phyloP scores from a whole-genome alignment of 495 filamentous ascomycete species.

The Podospora appendiculata region DNA sequence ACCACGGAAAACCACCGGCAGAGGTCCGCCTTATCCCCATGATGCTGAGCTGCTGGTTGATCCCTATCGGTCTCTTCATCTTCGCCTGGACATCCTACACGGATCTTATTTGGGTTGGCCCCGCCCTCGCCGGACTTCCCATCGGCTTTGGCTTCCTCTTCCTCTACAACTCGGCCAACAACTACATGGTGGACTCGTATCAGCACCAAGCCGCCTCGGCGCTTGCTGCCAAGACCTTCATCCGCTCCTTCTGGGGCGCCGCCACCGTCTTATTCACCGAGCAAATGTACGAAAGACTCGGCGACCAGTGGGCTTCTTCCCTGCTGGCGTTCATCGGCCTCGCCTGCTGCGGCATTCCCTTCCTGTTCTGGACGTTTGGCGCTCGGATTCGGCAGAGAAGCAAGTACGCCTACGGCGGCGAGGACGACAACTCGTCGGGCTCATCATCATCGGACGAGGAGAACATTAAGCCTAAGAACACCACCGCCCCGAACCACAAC shows the following conservation, averaged over 20 bases:
- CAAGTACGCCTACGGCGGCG: conserved; percentile 56
- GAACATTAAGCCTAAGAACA: conserved; percentile 15
- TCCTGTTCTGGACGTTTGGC: conserved; percentile 68
- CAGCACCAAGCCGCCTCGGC: conserved; percentile 80
- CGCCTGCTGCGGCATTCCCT: conserved; percentile 70
- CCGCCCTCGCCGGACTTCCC: conserved; percentile 63
- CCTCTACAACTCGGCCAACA: conserved; percentile 77
- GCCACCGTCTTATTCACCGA: conserved; percentile 66
- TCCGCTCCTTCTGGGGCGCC: conserved; percentile 75
- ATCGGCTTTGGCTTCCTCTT: conserved; percentile 84
- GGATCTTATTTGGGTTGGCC: conserved; percentile 58
- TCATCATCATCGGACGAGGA: conserved; percentile 6
- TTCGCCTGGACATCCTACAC: conserved; percentile 78
- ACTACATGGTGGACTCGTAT: conserved; percentile 77
- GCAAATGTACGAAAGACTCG: conserved; percentile 69
- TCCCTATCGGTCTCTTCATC: conserved; percentile 72
- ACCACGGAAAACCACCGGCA: conserved; percentile 63
- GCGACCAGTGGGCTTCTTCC: conserved; percentile 66
- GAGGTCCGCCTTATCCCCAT: conserved; percentile 74
- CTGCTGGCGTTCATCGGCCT: conserved; percentile 65
- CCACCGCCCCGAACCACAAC: conserved; percentile 11
- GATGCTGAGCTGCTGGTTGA: conserved; percentile 77
- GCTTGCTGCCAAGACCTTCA: conserved; percentile 75
- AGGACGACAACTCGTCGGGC: conserved; percentile 16
- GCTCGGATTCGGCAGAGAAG: conserved; percentile 55